Base-by-base conservation (phyloP, 352 stramenopile genomes). In the Pythium folliculosum region DNA sequence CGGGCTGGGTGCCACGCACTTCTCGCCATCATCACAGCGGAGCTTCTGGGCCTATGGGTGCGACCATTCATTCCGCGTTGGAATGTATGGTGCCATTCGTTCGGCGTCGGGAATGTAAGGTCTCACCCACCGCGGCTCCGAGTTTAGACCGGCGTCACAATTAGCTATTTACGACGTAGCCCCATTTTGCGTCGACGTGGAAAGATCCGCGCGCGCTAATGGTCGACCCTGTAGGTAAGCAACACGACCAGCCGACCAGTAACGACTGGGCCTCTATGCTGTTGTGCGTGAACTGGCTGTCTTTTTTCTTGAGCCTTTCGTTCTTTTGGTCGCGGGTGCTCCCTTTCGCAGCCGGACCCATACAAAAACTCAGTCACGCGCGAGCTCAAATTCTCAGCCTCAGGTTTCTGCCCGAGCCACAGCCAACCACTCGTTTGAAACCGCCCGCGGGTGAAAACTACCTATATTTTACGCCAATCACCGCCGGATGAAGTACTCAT, bases 351-450 rank as follows among this genome's bases (percentile, higher is more conserved):
- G 30, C 19, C 16, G 8, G 21, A 13, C 48, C 13, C 38, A 70
- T 70, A 70, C 68, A 65, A 67, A 70, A 32, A n/a, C 55, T 56
- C 68, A 74, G 67, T 70, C 32, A 58, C 22, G 35, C 3, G 8
- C 5, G 9, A 50, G 30, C 68, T 53, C 50, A 48, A 35, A 70
- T 68, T 71, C 68, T 65, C 68, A 75, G 68, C 68, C 68, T 70
- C 68, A 75, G 57, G 58, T 75, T 75, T 67, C 37, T 22, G 30
- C 40, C 45, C 63, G 60, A 60, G 63, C 64, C 58, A 75, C 68
- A 77, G 75, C 63, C 65, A 82, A 67, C 81, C 81, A 89, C 69
- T 86, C 81, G 77, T 89, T 89, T 77, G 56, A 77, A 84, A 76
- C 63, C 53, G 47, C 60, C 45, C 16, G 1, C 23, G 23, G 16